Base-by-base conservation (phyloP, 306 rosid genomes). In the Ormosia emarginata region DNA sequence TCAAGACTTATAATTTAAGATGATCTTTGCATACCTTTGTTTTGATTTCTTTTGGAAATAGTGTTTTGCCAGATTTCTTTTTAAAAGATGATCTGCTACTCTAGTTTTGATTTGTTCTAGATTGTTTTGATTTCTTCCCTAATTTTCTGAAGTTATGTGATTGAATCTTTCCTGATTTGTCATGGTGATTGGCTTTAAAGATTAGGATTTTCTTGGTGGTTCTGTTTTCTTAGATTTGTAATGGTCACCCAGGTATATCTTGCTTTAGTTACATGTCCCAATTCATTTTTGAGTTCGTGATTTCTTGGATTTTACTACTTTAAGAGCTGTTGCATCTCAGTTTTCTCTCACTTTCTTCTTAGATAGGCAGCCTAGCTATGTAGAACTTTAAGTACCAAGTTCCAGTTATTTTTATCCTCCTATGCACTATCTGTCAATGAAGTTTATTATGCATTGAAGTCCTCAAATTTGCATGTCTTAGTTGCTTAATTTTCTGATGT, bases 401-500 rank as follows among this genome's bases (percentile, higher is more conserved):
- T 57, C 0, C 33, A 4, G 49, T 17, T 43, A 1, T 76, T 71
- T 71, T 43, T 8, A 30, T 30, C 47, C 56, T 78, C n/a, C 67
- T 33, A 13, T 68, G 53, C 8, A 50, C 0, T 58, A 34, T 41
- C 6, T 44, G 80, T 12, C 43, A 4, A 37, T 61, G 79, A 56
- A 84, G 43, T 66, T 64, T 71, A 41, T 64, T 39, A 4, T 75
- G 82, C 49, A 55, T 84, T 87, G 49, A 67, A 64, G 15, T 44
- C 65, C 17, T 52, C 30, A 69, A 74, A 44, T 81, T 84, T 68
- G 67, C 34, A 10, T 71, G 40, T 75, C 43, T 2, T 44, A 37
- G 52, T 41, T 81, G 43, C 50, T 81, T 79, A 87, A 71, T 71
- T 67, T 74, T 47, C 46, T 52, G 78, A 4, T 14, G n/a, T 82